phyloP scores from a whole-genome alignment of 352 stramenopile species.

The Globisporangium emineosum region DNA sequence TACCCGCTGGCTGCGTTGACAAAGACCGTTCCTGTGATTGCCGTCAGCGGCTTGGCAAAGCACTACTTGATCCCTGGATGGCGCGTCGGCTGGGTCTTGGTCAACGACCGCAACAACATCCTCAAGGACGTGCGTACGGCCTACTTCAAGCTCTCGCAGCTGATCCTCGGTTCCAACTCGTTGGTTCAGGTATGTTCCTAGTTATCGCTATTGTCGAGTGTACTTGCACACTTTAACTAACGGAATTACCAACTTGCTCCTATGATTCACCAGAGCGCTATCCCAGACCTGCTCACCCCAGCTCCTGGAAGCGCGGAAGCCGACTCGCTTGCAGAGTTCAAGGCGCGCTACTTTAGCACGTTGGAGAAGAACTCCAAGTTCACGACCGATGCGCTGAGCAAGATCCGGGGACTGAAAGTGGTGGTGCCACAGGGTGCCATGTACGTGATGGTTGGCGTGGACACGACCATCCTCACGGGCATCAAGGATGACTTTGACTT shows the following conservation, averaged over 20 bases:
- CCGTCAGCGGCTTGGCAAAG: slow-evolving; percentile 90
- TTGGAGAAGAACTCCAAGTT: slow-evolving; percentile 88
- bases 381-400: slow-evolving; percentile 62
- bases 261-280: slow-evolving; percentile 48
- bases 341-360: slow-evolving; percentile 74
- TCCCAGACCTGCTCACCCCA: slow-evolving; percentile 82
- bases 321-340: slow-evolving; percentile 71
- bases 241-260: neutral
- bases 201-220: too few relatives aligned
- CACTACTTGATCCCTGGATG: slow-evolving; percentile 95
- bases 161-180: slow-evolving; percentile 90
- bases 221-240: too few relatives aligned
- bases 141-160: slow-evolving; percentile 91
- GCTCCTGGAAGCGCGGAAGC: slow-evolving; percentile 54
- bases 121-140: slow-evolving; percentile 83
- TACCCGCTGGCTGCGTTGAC: slow-evolving; percentile 84
- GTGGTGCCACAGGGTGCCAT: slow-evolving; percentile 92
- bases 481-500: slow-evolving; percentile 93
- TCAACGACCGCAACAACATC: slow-evolving; percentile 88
- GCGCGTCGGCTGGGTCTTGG: slow-evolving; percentile 94
- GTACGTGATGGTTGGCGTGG: slow-evolving; percentile 92
- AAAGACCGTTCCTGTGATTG: slow-evolving; percentile 77
- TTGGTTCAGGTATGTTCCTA: slow-evolving; percentile 38
- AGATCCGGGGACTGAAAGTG: slow-evolving; percentile 85
- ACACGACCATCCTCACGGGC: slow-evolving; percentile 62